Evolutionary conservation across 2,329 filamentous ascomycete genomes (phyloP), one percentile per base, ranked within the genome.

Genomic region (Pseudogymnoascus sp.): DNA sequence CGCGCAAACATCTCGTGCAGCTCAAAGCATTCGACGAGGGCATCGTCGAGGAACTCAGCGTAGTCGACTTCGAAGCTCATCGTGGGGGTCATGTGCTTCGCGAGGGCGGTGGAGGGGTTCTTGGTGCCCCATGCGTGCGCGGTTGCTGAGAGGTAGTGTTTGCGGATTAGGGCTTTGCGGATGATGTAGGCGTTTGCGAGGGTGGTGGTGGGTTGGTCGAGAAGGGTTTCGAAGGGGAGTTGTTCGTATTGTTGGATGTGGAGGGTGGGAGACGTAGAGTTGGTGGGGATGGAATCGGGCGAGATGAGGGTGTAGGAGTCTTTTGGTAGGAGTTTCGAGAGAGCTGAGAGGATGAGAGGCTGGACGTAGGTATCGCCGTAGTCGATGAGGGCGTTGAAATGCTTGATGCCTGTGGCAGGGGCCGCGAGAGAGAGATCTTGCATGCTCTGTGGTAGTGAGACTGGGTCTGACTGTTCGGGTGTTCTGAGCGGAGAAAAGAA

Each of bases 61-160:
- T 95, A 99, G 75, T 99, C 95, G 6, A 99, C 82, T 76, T 99
- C 95, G 69, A 99, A 96, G 44, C 91, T 86, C 67, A 96, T 90
- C 47, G 86, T 86, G 1, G 87, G 84, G 73, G 91, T 90, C 62
- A 96, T 85, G 71, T 95, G 88, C 1, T 78, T 77, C 64, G 78
- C 81, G 11, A 99, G 79, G 4, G 87, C 75, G 8, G 87, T 91
- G 0, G 81, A 75, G 0, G 93, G 91, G 69, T 95, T 82, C 75
- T 99, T 99, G 40, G 87, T 86, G 4, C 90, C 79, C 91, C 93
- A 97, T 72, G 90, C 88, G 56, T 89, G 83, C 21, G 96, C 84
- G 0, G 93, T 97, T 19, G 87, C 85, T 3, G 89, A 88, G 2
- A 99, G 82, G 73, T 95, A 97, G 74, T 99, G 95, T 76, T 99